Evolutionary conservation across 108 stramenopile species (phyloP), one percentile per base, ranked within the genome.

Genomic region (Aurantiochytrium sp.): DNA sequence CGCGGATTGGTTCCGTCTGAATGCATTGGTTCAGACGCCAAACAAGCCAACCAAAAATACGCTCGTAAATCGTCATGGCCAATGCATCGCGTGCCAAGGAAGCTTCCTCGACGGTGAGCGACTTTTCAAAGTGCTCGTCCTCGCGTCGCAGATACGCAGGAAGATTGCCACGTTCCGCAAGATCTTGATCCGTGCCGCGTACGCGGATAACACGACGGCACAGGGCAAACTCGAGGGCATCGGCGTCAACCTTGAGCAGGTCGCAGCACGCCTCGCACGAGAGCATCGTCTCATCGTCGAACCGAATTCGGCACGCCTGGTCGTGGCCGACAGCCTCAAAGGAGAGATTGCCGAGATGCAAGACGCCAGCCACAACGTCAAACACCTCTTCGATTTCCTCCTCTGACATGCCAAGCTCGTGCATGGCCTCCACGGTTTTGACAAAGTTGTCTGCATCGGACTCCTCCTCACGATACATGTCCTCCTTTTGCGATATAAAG

Each of bases 21-120:
- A 97, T 96, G 92, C 94, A 95, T 60, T 93, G 92, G 92, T 98
- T 98, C 76, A 98, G 95, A 72, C 95, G 91, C 21, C 91, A 91
- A 58, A 98, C 97, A 3, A 98, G 91, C 96, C 96, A 97, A 28
- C 96, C 89, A 88, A 98, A 98, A 29, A 97, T 89, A 12, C 95
- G 93, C 42, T 95, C 96, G 91, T 98, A 99, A 51, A 99, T 90
- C 23, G 97, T 96, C 93, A 98, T 99, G 28, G 97, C 95, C 19
- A 99, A 90, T 5, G 98, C 98, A 92, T 98, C 99, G 3, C 97
- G 92, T 0, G 97, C 97, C 87, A 96, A 96, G 4, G 59, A 35
- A 1, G 98, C 97, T 90, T 94, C 94, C 42, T 96, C 95, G 12
- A 93, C 91, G 5, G 94, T 90, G 88, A 97, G 93, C 59, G 94